Percentiles rank a stretch among this genome's conserved stretches.
Evolutionary conservation across 495 filamentous ascomycete species (phyloP).

Genomic region (Trichoderma reesei): DNA sequence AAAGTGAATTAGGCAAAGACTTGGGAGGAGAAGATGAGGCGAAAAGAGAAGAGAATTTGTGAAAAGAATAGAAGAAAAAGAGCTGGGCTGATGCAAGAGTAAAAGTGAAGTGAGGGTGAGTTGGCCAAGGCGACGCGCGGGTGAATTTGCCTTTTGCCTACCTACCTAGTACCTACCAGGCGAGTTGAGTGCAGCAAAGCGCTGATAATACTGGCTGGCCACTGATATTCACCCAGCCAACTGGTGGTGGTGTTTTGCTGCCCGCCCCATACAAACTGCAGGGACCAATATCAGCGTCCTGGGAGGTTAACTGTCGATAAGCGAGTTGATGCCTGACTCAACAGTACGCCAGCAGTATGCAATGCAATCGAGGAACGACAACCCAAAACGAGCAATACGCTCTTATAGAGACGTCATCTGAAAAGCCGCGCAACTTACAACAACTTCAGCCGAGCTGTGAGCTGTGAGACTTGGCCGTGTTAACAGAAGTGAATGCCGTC

Average conservation of each 20-base stretch:
- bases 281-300: background rate
- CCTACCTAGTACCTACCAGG: background rate
- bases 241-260: background rate
- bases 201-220: background rate
- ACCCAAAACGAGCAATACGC: background rate
- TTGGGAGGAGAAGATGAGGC: background rate
- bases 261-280: background rate
- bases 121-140: background rate
- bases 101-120: background rate
- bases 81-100: background rate
- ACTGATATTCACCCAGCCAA: background rate
- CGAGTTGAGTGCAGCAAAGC: background rate
- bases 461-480: background rate
- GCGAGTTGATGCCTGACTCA: background rate
- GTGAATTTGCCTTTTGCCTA: background rate
- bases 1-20: background rate
- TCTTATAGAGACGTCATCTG: background rate
- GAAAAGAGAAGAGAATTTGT: background rate
- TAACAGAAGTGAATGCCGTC: constrained; percentile 7
- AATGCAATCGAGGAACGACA: background rate
- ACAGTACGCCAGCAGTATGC: background rate
- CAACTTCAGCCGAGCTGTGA: background rate
- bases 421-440: background rate
- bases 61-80: background rate
- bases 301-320: background rate